phyloP scores from a whole-genome alignment of 2,329 filamentous ascomycete genomes.

The Paraphaeosphaeria sporulosa region DNA sequence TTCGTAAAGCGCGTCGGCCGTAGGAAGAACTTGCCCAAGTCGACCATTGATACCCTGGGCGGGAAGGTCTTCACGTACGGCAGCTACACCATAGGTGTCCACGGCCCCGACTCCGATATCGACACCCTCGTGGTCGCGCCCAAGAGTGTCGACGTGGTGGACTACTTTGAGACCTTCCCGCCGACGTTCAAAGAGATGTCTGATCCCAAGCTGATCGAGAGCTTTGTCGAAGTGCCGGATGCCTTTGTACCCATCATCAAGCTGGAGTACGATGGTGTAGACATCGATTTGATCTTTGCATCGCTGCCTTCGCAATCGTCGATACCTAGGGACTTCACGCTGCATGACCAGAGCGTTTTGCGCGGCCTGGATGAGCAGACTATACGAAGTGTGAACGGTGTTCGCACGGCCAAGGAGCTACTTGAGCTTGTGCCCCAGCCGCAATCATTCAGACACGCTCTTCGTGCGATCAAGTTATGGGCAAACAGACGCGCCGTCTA shows the following conservation, averaged over 20 bases:
- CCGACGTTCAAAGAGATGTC: constrained; percentile 78
- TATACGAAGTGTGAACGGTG: constrained; percentile 90
- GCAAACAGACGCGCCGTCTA: constrained; percentile 92
- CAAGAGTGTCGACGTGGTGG: constrained; percentile 84
- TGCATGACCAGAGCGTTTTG: constrained; percentile 84
- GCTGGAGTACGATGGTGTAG: constrained; percentile 88
- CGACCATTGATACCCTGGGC: constrained; percentile 81
- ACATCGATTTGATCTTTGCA: constrained; percentile 85
- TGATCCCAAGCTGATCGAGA: constrained; percentile 79
- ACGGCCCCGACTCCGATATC: constrained; percentile 84
- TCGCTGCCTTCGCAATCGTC: constrained; percentile 51
- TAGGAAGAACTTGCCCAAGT: constrained; percentile 75
- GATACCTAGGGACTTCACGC: constrained; percentile 66
- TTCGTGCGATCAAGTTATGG: constrained; percentile 96
- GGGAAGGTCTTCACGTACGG: constrained; percentile 96
- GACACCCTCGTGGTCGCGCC: constrained; percentile 94
- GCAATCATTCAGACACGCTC: constrained; percentile 85
- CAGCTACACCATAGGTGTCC: constrained; percentile 89
- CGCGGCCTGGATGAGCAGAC: constrained; percentile 87
- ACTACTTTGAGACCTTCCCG: constrained; percentile 94
- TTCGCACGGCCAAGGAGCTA: constrained; percentile 92
- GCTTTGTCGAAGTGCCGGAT: constrained; percentile 84
- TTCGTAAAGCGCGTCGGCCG: constrained; percentile 85
- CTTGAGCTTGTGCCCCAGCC: constrained; percentile 86
- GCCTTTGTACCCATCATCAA: constrained; percentile 98